Percentiles rank a stretch among this genome's conserved stretches.
Evolutionary conservation across 805 yeast species (phyloP).

Genomic region (Metschnikowia kofuensis): DNA sequence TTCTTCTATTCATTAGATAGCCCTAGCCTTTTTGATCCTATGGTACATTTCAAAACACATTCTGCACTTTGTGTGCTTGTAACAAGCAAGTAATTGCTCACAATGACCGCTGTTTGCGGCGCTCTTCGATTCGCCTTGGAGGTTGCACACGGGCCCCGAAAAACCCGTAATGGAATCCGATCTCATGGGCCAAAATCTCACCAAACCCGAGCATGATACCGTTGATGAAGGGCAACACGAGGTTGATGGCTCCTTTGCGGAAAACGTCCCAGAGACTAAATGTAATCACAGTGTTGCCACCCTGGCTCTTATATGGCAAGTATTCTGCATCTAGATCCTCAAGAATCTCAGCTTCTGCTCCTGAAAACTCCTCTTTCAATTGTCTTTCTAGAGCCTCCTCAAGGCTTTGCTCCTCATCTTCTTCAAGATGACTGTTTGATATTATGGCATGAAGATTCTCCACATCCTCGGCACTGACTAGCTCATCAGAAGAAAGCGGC

Average conservation of each 20-base stretch:
- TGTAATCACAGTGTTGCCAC: conserved; percentile 5
- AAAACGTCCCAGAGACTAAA: conserved; percentile 39
- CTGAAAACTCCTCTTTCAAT: not conserved
- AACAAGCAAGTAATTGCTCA: not conserved
- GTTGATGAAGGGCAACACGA: conserved; percentile 82
- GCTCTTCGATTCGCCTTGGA: conserved; percentile 26
- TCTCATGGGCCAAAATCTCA: conserved; percentile 88
- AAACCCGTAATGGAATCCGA: conserved; percentile 81
- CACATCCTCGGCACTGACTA: conserved; percentile 28
- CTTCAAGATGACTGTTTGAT: conserved; percentile 20
- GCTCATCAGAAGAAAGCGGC: conserved; percentile 28
- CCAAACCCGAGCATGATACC: conserved; percentile 97
- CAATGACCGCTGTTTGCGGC: conserved; percentile 17
- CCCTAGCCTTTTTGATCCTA: too few species aligned
- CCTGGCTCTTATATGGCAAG: conserved; percentile 3
- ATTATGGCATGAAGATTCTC: conserved; percentile 26
- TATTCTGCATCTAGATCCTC: conserved; percentile 5
- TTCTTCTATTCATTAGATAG: too few species aligned
- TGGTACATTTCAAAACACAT: too few species aligned
- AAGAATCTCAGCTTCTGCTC: not conserved
- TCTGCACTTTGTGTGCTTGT: too few species aligned
- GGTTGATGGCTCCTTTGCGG: conserved; percentile 62
- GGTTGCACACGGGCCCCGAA: conserved; percentile 61
- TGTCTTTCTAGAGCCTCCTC: conserved; percentile 2
- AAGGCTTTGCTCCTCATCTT: conserved; percentile 9